Conservation (phyloP, 306 rosid genomes). For the peach (Prunus persica) region DNA sequence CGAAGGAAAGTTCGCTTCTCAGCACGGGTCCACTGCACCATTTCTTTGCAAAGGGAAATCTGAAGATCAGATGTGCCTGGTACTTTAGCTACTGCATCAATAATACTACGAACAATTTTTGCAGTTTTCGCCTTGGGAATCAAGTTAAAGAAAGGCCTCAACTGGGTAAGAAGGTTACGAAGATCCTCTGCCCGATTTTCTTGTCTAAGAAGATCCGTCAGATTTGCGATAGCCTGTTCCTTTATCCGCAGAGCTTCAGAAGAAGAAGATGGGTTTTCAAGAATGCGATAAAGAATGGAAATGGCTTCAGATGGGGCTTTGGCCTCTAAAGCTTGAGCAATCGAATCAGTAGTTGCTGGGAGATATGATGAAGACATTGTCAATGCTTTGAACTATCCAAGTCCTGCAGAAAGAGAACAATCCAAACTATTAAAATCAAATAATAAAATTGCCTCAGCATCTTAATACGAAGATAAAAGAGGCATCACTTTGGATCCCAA, state of each 20-base stretch:
- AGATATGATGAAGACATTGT: slow-evolving; percentile 71
- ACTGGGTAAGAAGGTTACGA: slow-evolving; percentile 76
- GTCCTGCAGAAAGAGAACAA: slow-evolving; percentile 35
- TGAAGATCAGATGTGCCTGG: slow-evolving; percentile 87
- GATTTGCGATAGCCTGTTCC: slow-evolving; percentile 78
- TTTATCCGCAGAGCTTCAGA: slow-evolving; percentile 80
- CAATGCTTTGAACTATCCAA: slow-evolving; percentile 21
- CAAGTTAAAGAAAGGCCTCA: slow-evolving; percentile 91
- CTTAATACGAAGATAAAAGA: background rate
- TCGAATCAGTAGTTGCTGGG: slow-evolving; percentile 74
- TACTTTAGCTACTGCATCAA: slow-evolving; percentile 84
- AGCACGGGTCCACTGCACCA: slow-evolving; percentile 90
- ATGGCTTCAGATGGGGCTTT: slow-evolving; percentile 62
- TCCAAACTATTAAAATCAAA: slow-evolving; percentile 1
- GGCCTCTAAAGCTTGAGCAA: slow-evolving; percentile 70
- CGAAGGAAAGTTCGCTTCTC: slow-evolving; percentile 91
- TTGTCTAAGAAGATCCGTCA: slow-evolving; percentile 70
- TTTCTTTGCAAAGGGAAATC: slow-evolving; percentile 83
- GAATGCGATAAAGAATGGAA: slow-evolving; percentile 67
- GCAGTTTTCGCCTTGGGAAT: slow-evolving; percentile 96
- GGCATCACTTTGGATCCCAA: background rate
- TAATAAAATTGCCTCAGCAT: background rate
- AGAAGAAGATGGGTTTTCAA: slow-evolving; percentile 81
- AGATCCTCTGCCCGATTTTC: slow-evolving; percentile 93
- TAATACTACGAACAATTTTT: slow-evolving; percentile 80